Evolutionary conservation across 1,139 yeast genomes (phyloP), one percentile per base, ranked within the genome.

Genomic region (Kurtzmaniella natalensis): DNA sequence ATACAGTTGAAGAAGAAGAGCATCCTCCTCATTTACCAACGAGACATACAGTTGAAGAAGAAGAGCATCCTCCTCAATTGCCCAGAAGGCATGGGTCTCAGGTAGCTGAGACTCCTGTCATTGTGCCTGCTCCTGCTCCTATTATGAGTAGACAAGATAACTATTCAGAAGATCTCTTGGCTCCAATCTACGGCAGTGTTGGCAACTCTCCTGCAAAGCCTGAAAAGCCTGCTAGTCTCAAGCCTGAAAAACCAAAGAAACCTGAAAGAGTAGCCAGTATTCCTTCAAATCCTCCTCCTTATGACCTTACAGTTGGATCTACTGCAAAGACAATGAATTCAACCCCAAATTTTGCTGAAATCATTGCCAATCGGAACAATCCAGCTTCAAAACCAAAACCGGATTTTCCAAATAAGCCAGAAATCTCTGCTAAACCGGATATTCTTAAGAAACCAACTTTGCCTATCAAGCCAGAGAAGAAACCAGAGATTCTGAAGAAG

Each of bases 391-490:
- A 7, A n/a, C 8, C 5, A 14, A 25, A 32, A 10, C 35, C 29
- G n/a, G 11, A 14, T 6, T 30, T 30, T 28, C 38, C 36, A n/a
- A 19, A 15, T 3, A 35, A 37, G 14, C 38, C 39, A 11, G 25
- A 21, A 21, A 24, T 9, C 10, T n/a, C 28, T 5, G n/a, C 18
- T 7, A 35, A 31, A 22, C 37, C 32, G n/a, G 28, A 11, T 4
- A 35, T 31, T 23, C 38, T 36, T 15, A 13, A 25, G 10, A 33
- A 35, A 21, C 41, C 42, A 10, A 13, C 23, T 6, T 1, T 14
- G 16, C 33, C 36, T 25, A 33, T 70, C 16, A 66, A 64, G 30
- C 72, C 72, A 1, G 39, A 47, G 3, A 68, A 60, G 43, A 61
- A 61, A 36, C 51, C 55, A 2, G 18, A 32, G 20, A 32, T 30